These are phyloP conservation scores for Apiotrichum domesticum DNA, from an alignment of 1,284 basidiomycete species.

Conservation along the genomic window DNA sequence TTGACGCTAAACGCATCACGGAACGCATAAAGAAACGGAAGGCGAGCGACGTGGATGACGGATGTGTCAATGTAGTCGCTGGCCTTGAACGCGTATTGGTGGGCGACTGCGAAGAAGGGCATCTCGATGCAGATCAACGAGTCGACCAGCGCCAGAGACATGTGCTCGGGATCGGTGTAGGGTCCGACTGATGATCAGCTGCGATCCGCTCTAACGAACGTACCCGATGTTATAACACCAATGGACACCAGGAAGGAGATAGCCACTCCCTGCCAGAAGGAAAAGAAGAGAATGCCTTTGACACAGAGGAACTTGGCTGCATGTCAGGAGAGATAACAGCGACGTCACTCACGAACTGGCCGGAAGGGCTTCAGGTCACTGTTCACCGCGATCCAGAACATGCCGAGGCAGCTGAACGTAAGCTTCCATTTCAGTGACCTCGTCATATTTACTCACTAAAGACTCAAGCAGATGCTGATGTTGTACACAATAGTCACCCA, in stretches of 20 bases:
- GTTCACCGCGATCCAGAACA: slow-evolving; percentile 89
- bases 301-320: slow-evolving; percentile 95
- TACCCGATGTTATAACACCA: slow-evolving; percentile 61
- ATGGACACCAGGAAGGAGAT: slow-evolving; percentile 84
- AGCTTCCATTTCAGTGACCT: slow-evolving; percentile 35
- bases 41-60: slow-evolving; percentile 68
- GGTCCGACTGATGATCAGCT: slow-evolving; percentile 58
- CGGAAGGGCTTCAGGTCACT: slow-evolving; percentile 81
- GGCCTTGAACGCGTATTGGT: slow-evolving; percentile 51
- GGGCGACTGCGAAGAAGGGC: slow-evolving; percentile 92
- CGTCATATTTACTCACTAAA: slow-evolving; percentile 34
- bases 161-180: slow-evolving; percentile 82
- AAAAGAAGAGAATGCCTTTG: slow-evolving; percentile 96
- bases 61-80: slow-evolving; percentile 72
- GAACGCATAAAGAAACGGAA: slow-evolving; percentile 79
- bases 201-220: too few species aligned
- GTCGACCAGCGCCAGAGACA: slow-evolving; percentile 83
- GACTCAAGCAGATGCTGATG: slow-evolving; percentile 49
- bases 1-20: slow-evolving; percentile 77
- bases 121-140: slow-evolving; percentile 92
- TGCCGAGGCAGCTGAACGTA: slow-evolving; percentile 77
- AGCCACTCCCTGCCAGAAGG: slow-evolving; percentile 90
- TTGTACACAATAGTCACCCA: slow-evolving; percentile 78
- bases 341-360: slow-evolving; percentile 48
- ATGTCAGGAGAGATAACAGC: neutral